Evolutionary conservation across 2,329 filamentous ascomycete genomes (phyloP), one percentile per base, ranked within the genome.

Genomic region (Calonectria pteridis): DNA sequence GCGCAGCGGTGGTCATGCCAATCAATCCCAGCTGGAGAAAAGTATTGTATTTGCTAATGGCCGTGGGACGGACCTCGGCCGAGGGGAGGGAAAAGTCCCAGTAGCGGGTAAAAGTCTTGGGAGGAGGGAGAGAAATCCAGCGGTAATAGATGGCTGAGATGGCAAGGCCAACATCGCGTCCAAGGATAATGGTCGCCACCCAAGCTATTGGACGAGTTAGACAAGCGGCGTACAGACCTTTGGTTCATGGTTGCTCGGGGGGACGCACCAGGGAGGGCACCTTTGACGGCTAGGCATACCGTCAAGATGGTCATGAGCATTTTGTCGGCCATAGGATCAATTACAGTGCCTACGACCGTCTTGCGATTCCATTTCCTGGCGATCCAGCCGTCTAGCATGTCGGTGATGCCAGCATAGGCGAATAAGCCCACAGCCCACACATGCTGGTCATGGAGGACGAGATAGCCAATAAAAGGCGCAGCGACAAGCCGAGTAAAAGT

Each of bases 311-410:
- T 98, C 97, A 99, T 98, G 76, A 99, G 90, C 11, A 92, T 91
- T 87, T 99, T 99, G 85, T 99, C 97, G 4, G 97, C 97, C 94
- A 98, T 97, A 7, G 97, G 97, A 81, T 98, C 96, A 75, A 99
- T 95, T 35, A 99, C 92, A 69, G 95, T 97, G 69, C 97, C 97
- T 13, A 98, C 95, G 1, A 99, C 96, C 0, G 97, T 98, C 84
- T 97, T 94, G 71, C 95, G 89, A 65, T 96, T 93, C 92, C 94
- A 98, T 73, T 89, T 91, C 50, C 97, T 91, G 31, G 97, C 97
- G 80, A 99, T 97, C 90, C 93, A 98, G 71, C 97, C 97, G 83
- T 99, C 97, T 3, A 98, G 90, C 9, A 98, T 88, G 82, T 99
- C 97, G 0, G 96, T 98, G 78, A 98, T 88, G 59, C 95, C 95